Percentiles rank a stretch among this genome's conserved stretches.
Evolutionary conservation across 441 rosid species (phyloP).

Genomic region (Populus hybrid): DNA sequence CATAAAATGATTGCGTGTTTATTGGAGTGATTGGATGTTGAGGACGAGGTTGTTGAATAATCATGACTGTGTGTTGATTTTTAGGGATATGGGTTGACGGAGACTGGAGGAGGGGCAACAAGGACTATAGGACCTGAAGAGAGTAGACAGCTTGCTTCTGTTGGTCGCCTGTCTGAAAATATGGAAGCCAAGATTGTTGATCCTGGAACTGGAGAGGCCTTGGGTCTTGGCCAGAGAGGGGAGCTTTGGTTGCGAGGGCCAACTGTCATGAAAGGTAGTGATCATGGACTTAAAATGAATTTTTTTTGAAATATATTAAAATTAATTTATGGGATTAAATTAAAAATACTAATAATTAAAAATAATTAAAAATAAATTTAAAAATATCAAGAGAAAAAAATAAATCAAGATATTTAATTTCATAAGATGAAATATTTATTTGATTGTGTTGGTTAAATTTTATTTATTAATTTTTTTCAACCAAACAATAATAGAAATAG

Average conservation of each 20-base stretch:
- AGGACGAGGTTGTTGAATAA: neutral
- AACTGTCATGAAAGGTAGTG: slow-evolving; percentile 68
- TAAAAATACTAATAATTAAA: too few species aligned
- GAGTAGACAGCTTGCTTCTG: slow-evolving; percentile 46
- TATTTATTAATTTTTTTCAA: too few species aligned
- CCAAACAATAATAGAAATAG: too few species aligned
- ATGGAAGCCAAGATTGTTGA: slow-evolving; percentile 84
- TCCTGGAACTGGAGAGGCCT: slow-evolving; percentile 60
- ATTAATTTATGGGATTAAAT: too few species aligned
- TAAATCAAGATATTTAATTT: too few species aligned
- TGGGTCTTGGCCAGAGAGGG: slow-evolving; percentile 74
- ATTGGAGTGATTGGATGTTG: neutral
- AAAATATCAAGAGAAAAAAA: too few species aligned
- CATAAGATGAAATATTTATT: too few species aligned
- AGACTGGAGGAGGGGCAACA: slow-evolving; percentile 55
- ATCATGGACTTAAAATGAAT: neutral
- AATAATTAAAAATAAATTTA: too few species aligned
- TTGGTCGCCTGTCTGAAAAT: slow-evolving; percentile 62
- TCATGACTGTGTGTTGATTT: neutral
- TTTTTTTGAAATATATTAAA: too few species aligned
- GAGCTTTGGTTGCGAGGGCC: slow-evolving; percentile 92
- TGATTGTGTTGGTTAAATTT: too few species aligned
- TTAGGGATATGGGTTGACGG: slow-evolving; percentile 90
- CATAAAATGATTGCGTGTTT: neutral
- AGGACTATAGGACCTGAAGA: slow-evolving; percentile 49